Evolutionary conservation across 2,329 filamentous ascomycete genomes (phyloP).

Genomic region (Allantophomopsis lycopodina): DNA sequence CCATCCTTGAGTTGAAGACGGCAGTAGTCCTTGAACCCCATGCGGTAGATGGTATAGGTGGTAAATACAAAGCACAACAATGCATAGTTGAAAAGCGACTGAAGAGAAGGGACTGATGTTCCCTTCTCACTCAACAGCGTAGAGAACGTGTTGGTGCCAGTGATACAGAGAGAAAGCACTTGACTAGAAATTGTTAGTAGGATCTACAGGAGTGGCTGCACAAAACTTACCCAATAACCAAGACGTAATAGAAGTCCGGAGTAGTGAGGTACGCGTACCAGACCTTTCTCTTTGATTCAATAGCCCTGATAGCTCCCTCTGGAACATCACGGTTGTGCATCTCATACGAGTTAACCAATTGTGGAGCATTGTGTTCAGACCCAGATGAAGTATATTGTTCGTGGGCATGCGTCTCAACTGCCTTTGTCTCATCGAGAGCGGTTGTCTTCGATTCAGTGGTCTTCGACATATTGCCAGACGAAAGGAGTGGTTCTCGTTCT

Average conservation of each 20-base stretch:
- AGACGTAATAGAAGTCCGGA: conserved; percentile 74
- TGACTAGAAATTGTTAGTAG: conserved; percentile 33
- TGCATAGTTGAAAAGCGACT: conserved; percentile 90
- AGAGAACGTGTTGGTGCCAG: conserved; percentile 82
- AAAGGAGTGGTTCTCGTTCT: too few species aligned
- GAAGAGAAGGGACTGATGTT: conserved; percentile 85
- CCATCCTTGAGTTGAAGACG: conserved; percentile 54
- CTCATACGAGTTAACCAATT: conserved; percentile 1
- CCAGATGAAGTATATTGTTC: conserved; percentile 4
- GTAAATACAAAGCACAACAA: conserved; percentile 75
- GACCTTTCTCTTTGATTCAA: conserved; percentile 37
- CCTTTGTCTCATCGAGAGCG: neutral
- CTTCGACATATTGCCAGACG: too few species aligned
- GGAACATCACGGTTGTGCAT: conserved; percentile 9
- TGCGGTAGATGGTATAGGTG: conserved; percentile 61
- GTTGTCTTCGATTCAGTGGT: neutral
- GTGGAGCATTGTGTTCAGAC: conserved; percentile 7
- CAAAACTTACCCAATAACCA: conserved; percentile 51
- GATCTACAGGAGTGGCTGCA: conserved; percentile 4
- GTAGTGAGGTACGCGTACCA: conserved; percentile 72
- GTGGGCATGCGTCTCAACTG: conserved; percentile 3
- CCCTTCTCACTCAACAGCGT: conserved; percentile 52
- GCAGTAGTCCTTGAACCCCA: conserved; percentile 61
- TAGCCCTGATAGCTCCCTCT: conserved; percentile 34
- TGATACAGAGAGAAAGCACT: conserved; percentile 78